Evolutionary conservation across 78 protist genomes (phyloP).

Genomic region (Dictyostelium discoideum): DNA sequence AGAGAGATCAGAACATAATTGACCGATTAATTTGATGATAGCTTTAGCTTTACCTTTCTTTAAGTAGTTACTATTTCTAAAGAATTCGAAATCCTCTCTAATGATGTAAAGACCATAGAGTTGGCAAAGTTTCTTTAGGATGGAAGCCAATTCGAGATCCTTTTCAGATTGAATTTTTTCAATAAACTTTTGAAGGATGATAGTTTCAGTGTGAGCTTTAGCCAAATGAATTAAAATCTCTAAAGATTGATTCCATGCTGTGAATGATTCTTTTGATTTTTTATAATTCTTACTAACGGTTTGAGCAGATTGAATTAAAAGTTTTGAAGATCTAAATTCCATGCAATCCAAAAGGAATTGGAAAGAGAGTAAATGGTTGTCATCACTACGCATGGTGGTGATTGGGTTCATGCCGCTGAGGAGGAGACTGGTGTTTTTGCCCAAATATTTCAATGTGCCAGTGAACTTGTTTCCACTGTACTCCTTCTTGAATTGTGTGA

Average conservation of each 20-base stretch:
- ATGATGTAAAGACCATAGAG: slow-evolving; percentile 40
- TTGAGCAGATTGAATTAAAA: slow-evolving; percentile 55
- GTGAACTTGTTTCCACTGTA: slow-evolving; percentile 63
- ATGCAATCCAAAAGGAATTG: slow-evolving; percentile 29
- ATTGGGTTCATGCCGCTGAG: slow-evolving; percentile 29
- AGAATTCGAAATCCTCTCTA: slow-evolving; percentile 67
- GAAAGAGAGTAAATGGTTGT: slow-evolving; percentile 23
- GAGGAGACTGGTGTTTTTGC: slow-evolving; percentile 48
- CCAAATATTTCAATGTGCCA: slow-evolving; percentile 60
- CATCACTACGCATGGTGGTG: slow-evolving; percentile 46
- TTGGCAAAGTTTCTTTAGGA: slow-evolving; percentile 58
- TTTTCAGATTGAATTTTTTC: slow-evolving; percentile 16
- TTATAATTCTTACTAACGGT: slow-evolving; percentile 43
- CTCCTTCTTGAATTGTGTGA: slow-evolving; percentile 76
- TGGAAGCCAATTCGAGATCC: neutral
- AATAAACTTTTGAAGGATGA: slow-evolving; percentile 48
- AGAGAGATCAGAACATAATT: slow-evolving; percentile 38
- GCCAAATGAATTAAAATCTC: slow-evolving; percentile 58
- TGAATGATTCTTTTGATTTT: slow-evolving; percentile 32
- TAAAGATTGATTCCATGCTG: slow-evolving; percentile 65
- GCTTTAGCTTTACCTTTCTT: slow-evolving; percentile 63
- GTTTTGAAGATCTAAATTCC: slow-evolving; percentile 59
- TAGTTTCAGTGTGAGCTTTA: slow-evolving; percentile 66
- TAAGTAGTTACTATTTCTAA: slow-evolving; percentile 43
- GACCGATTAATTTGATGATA: slow-evolving; percentile 14